Percentiles rank a stretch among this genome's conserved stretches.
These are phyloP conservation scores for Nevesoporus exiguus DNA, from an alignment of 768 basidiomycete species.

Conservation along the genomic window DNA sequence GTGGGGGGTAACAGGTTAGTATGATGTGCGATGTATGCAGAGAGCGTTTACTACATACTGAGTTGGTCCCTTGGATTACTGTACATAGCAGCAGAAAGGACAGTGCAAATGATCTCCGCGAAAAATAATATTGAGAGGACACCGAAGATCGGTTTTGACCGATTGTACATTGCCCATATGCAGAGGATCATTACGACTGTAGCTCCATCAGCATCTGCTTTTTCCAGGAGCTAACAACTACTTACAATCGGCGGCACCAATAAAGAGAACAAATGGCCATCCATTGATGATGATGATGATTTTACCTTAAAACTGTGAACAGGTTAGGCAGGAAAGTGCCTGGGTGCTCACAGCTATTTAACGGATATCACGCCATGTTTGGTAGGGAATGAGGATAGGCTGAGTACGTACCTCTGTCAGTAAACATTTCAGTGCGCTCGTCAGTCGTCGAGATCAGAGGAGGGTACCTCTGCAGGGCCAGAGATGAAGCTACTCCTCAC, in stretches of 20 bases:
- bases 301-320: neutral
- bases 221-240: neutral
- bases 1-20: neutral
- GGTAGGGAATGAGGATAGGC: neutral
- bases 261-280: constrained; percentile 4
- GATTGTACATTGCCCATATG: constrained; percentile 1
- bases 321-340: neutral
- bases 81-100: neutral
- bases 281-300: neutral
- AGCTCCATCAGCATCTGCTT: neutral
- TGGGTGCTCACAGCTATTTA: neutral
- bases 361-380: neutral
- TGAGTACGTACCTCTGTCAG: neutral
- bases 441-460: no score
- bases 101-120: neutral
- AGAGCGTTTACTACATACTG: neutral
- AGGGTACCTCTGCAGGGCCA: no score
- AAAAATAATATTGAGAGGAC: neutral
- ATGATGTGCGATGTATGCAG: neutral
- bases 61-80: neutral
- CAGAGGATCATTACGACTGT: constrained; percentile 4
- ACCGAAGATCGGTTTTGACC: neutral
- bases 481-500: no score
- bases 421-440: neutral
- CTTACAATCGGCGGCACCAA: constrained; percentile 4